Conservation (phyloP, 2,329 filamentous ascomycete species). For the Simplicillium sp. region DNA sequence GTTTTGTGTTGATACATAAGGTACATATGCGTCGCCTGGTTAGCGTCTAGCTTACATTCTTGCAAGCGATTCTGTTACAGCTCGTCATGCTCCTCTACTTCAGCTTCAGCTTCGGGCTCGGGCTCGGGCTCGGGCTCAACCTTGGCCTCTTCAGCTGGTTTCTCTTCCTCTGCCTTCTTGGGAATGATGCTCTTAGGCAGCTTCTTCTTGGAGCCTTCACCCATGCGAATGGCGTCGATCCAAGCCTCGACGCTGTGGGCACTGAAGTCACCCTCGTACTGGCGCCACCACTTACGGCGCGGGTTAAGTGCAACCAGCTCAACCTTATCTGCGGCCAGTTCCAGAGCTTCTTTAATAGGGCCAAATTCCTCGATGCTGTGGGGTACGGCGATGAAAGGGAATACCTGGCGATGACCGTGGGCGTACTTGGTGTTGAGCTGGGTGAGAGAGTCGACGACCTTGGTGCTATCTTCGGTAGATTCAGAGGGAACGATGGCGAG, state of each 20-base stretch:
- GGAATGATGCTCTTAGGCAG: slow-evolving; percentile 53
- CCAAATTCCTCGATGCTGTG: slow-evolving; percentile 26
- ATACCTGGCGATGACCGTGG: slow-evolving; percentile 56
- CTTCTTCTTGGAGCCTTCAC: slow-evolving; percentile 73
- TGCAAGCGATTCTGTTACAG: slow-evolving; percentile 23
- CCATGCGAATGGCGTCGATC: slow-evolving; percentile 86
- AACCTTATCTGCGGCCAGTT: slow-evolving; percentile 44
- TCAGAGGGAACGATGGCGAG: slow-evolving; percentile 59
- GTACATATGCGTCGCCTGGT: background rate
- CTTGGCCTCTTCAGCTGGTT: slow-evolving; percentile 14
- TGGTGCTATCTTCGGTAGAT: slow-evolving; percentile 39
- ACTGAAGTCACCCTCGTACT: slow-evolving; percentile 54
- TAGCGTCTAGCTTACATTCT: background rate
- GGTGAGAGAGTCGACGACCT: slow-evolving; percentile 54
- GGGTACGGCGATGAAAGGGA: slow-evolving; percentile 75
- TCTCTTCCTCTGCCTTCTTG: slow-evolving; percentile 21
- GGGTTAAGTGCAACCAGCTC: slow-evolving; percentile 78
- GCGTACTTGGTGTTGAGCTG: slow-evolving; percentile 70
- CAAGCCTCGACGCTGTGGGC: slow-evolving; percentile 63
- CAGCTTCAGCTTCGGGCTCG: slow-evolving; percentile 16
- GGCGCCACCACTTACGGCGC: slow-evolving; percentile 78
- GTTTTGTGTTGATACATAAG: background rate
- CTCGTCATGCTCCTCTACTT: slow-evolving; percentile 34
- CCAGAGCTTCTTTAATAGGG: slow-evolving; percentile 43
- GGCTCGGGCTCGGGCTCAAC: slow-evolving; percentile 9